These are phyloP conservation scores for Candida ascalaphidarum DNA, from an alignment of 805 yeast genomes.

Conservation along the genomic window DNA sequence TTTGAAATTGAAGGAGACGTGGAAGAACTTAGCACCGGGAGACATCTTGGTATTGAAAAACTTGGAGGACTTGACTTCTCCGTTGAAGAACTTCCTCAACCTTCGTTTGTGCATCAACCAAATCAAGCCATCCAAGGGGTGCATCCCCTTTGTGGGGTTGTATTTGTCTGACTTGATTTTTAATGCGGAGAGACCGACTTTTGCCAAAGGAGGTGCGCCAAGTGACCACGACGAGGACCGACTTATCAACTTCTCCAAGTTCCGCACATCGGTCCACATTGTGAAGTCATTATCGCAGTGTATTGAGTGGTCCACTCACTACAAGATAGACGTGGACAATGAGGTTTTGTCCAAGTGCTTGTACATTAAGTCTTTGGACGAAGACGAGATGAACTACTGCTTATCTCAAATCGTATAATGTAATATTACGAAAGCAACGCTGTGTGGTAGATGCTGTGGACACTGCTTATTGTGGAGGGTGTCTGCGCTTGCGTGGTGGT, in stretches of 20 bases:
- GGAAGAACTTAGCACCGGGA: constrained; percentile 66
- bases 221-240: constrained; percentile 11
- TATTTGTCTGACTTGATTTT: constrained; percentile 76
- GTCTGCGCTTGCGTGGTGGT: too few species aligned
- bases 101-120: constrained; percentile 57
- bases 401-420: too few species aligned
- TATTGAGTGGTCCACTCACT: constrained; percentile 78
- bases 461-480: too few species aligned
- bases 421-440: too few species aligned
- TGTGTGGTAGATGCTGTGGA: too few species aligned
- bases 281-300: constrained; percentile 70
- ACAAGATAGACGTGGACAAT: constrained; percentile 44
- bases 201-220: constrained; percentile 15
- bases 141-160: constrained; percentile 85
- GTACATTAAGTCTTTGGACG: constrained; percentile 65
- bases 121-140: constrained; percentile 58
- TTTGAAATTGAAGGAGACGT: constrained; percentile 54
- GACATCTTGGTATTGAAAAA: constrained; percentile 61
- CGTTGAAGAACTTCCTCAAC: constrained; percentile 61
- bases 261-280: constrained; percentile 65
- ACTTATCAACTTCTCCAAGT: constrained; percentile 70
- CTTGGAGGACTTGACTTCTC: constrained; percentile 65
- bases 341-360: constrained; percentile 77
- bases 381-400: constrained; percentile 55
- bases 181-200: constrained; percentile 56